A percentile compares a stretch with the other conserved stretches of the same genome.
Evolutionary conservation across 345 rosid genomes (phyloP).

Genomic region (Noccaea bulbosa): DNA sequence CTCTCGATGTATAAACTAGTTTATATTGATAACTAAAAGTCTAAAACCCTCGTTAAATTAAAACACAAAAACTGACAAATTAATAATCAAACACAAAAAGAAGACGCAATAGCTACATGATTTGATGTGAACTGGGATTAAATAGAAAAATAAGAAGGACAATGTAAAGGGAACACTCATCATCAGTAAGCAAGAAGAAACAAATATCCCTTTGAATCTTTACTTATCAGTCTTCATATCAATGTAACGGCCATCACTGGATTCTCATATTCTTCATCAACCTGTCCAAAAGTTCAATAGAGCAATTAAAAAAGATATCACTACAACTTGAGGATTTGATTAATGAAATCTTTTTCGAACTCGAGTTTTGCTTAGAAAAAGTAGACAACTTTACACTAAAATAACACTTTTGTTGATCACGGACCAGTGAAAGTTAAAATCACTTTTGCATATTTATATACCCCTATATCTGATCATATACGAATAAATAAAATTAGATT

Average conservation of each 20-base stretch:
- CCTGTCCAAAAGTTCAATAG: conserved; percentile 44
- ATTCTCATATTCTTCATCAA: conserved; percentile 64
- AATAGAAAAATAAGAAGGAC: conserved; percentile 9
- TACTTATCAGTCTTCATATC: conserved; percentile 6
- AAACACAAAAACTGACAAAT: not conserved
- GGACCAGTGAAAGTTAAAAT: conserved; percentile 19
- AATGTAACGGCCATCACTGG: conserved; percentile 41
- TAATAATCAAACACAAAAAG: not conserved
- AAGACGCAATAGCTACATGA: not conserved
- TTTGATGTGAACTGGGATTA: not conserved
- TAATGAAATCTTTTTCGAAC: not conserved
- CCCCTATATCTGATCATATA: not conserved
- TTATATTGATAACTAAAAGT: not conserved
- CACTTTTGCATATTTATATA: conserved; percentile 36
- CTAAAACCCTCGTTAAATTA: not conserved
- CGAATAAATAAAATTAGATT: not conserved
- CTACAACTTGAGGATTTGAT: not conserved
- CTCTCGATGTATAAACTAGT: not conserved
- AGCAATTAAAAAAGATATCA: not conserved
- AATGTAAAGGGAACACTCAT: not conserved
- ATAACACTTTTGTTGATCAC: conserved; percentile 1
- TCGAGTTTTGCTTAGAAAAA: not conserved
- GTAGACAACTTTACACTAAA: conserved; percentile 3
- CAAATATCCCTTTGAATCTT: not conserved
- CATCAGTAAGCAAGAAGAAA: conserved; percentile 10